Percentiles rank a stretch among this genome's conserved stretches.
These are phyloP conservation scores for Apiospora rasikravindrae DNA, from an alignment of 2,329 filamentous ascomycete species.

Conservation along the genomic window DNA sequence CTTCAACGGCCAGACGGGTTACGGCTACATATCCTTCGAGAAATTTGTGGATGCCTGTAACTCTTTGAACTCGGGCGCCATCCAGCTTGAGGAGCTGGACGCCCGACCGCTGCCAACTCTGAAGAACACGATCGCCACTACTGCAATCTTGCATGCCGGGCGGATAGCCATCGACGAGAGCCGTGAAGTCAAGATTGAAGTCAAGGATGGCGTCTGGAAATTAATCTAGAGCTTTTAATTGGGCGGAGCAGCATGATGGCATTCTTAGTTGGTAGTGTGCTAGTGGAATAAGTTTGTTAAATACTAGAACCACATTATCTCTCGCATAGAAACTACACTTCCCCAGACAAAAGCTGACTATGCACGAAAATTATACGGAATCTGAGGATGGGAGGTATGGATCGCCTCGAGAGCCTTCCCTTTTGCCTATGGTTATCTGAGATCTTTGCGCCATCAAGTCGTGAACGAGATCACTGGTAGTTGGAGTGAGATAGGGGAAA, in stretches of 20 bases:
- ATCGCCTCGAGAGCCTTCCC: background rate
- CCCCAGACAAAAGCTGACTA: background rate
- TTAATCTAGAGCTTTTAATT: slow-evolving; percentile 52
- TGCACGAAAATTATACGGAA: background rate
- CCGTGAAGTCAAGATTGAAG: slow-evolving; percentile 75
- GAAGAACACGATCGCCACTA: slow-evolving; percentile 88
- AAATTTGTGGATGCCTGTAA: slow-evolving; percentile 92
- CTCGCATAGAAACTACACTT: background rate
- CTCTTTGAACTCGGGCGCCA: slow-evolving; percentile 74
- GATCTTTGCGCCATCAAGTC: background rate
- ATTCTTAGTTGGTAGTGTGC: background rate
- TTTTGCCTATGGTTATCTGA: too few species aligned
- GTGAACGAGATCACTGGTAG: background rate
- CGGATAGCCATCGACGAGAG: slow-evolving; percentile 83
- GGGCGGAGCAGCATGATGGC: too few species aligned
- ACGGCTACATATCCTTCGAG: slow-evolving; percentile 93
- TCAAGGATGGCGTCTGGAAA: slow-evolving; percentile 70
- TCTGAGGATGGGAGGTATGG: background rate
- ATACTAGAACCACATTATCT: background rate
- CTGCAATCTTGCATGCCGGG: slow-evolving; percentile 88
- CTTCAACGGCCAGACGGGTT: slow-evolving; percentile 88
- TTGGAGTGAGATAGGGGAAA: background rate
- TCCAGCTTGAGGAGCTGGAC: slow-evolving; percentile 78
- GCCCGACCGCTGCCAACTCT: slow-evolving; percentile 82
- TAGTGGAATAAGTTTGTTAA: background rate